Evolutionary conservation across 257 asterid species (phyloP), one percentile per base, ranked within the genome.

Genomic region (Solanum pinnatisectum): DNA sequence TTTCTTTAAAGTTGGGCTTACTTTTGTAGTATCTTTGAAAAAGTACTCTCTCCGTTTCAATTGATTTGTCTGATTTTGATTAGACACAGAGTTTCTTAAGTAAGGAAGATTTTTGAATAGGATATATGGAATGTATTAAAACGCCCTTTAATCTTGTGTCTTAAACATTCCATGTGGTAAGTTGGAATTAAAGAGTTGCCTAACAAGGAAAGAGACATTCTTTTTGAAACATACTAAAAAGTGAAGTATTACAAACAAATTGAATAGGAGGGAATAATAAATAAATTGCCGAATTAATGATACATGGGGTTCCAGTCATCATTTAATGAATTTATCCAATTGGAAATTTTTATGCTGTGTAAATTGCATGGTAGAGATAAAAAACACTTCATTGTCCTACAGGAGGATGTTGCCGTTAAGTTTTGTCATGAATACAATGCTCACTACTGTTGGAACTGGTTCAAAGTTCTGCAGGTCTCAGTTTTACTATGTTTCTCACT

Each of bases 381-480:
- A 40, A 36, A 77, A 77, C 23, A 77, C 59, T 23, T n/a, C 82
- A 73, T 37, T 20, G 27, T 35, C 52, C 12, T 30, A 74, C 33
- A 36, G n/a, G 32, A 16, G 52, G 83, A 74, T 77, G 56, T 13
- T 40, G 4, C 65, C 30, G 15, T 78, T 78, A 42, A 27, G 20
- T 46, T 30, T 18, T 46, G 25, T 81, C 68, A 27, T 30, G 39
- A 81, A 81, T 81, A 46, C 39, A 49, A 13, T 52, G 60, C 46
- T 89, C 73, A 56, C 88, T 23, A 65, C 83, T 71, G 67, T 76
- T 81, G 87, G 72, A 79, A 65, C 90, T 89, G 83, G 74, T 90
- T 89, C 92, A 95, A 98, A 98, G 95, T 87, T 95, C 95, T 79
- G 93, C 96, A 81, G 98, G 98, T 46, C 93, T 94, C 87, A 94